phyloP scores from a whole-genome alignment of 306 rosid genomes.

The Quercus rubra region DNA sequence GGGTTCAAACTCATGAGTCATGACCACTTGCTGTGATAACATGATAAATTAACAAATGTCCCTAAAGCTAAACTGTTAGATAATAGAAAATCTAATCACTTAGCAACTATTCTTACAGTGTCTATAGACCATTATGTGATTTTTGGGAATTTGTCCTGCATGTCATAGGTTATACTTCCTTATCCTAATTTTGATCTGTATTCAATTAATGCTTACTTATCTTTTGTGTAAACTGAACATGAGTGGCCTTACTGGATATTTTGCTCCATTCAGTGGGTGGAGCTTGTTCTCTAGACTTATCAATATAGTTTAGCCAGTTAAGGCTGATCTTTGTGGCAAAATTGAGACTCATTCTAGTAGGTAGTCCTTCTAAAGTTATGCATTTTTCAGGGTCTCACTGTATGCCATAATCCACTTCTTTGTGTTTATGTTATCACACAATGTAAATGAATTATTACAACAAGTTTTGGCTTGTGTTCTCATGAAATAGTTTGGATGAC shows the following conservation, averaged over 20 bases:
- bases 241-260: not conserved
- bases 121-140: not conserved
- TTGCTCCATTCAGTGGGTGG: not conserved
- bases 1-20: no score
- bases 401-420: not conserved
- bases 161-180: not conserved
- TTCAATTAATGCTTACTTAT: not conserved
- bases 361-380: not conserved
- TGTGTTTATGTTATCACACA: not conserved
- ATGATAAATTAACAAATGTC: no score
- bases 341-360: not conserved
- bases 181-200: not conserved
- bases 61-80: no score
- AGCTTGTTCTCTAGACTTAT: not conserved
- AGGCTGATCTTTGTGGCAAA: not conserved
- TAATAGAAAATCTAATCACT: no score
- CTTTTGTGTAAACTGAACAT: not conserved
- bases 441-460: not conserved
- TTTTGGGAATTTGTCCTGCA: not conserved
- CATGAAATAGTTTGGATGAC: not conserved
- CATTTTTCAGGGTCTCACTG: not conserved
- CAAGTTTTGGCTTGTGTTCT: not conserved
- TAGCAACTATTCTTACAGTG: no score
- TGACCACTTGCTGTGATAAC: no score
- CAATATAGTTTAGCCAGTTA: not conserved